These are phyloP conservation scores for Carex sylvatica DNA, from an alignment of 202 grass and related monocot genomes.

Conservation along the genomic window DNA sequence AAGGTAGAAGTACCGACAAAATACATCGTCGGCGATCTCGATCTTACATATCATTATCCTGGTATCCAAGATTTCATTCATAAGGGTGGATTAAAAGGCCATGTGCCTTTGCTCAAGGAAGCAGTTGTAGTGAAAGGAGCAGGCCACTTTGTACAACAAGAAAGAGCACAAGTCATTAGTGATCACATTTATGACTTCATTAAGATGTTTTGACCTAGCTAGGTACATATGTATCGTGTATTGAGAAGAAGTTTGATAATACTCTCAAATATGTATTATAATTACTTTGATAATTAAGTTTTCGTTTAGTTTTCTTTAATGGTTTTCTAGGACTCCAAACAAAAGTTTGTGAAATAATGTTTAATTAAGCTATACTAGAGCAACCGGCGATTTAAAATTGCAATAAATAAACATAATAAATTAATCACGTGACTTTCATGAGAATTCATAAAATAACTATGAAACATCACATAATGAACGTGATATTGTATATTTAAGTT, in stretches of 20 bases:
- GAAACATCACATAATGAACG: too few species aligned
- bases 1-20: slow-evolving; percentile 67
- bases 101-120: too few species aligned
- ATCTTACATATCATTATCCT: slow-evolving; percentile 58
- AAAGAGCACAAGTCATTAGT: too few species aligned
- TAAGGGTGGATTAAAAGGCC: slow-evolving; percentile 52
- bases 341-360: background rate
- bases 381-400: too few species aligned
- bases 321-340: background rate
- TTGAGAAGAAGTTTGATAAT: background rate
- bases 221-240: background rate
- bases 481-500: too few species aligned
- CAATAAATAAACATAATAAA: too few species aligned
- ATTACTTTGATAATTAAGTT: background rate
- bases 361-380: background rate
- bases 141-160: too few species aligned
- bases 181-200: background rate
- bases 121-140: too few species aligned
- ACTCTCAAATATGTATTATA: background rate
- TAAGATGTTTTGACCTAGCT: background rate
- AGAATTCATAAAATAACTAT: too few species aligned
- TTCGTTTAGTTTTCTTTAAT: background rate
- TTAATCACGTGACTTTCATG: too few species aligned
- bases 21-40: slow-evolving; percentile 66
- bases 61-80: slow-evolving; percentile 66